These are phyloP conservation scores for Orbilia oligospora DNA, from an alignment of 2,329 filamentous ascomycete species.

Conservation along the genomic window DNA sequence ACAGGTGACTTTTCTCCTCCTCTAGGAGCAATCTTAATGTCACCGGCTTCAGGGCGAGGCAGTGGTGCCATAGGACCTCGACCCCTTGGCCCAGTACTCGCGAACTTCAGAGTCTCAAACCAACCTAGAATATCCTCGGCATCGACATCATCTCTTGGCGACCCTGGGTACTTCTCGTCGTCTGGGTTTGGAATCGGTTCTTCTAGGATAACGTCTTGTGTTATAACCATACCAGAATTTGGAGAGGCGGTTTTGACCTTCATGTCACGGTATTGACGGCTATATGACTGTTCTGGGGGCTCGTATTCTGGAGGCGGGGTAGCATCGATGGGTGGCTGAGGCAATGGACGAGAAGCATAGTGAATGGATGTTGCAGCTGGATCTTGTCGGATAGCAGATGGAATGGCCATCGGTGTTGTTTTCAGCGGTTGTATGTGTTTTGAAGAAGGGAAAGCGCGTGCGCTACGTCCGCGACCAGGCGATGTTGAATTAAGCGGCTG, in stretches of 20 bases:
- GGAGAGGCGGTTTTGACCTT: constrained; percentile 51
- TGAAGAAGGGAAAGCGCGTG: constrained; percentile 44
- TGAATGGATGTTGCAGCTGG: constrained; percentile 35
- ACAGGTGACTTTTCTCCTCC: neutral
- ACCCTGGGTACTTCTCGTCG: constrained; percentile 32
- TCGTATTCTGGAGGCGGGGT: constrained; percentile 59
- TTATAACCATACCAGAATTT: constrained; percentile 30
- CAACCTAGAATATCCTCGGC: constrained; percentile 56
- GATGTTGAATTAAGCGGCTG: constrained; percentile 23
- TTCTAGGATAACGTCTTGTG: constrained; percentile 52
- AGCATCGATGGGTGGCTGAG: constrained; percentile 48
- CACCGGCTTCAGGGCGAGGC: constrained; percentile 47
- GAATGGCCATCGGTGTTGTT: constrained; percentile 54
- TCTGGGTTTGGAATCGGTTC: constrained; percentile 41
- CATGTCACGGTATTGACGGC: constrained; percentile 43
- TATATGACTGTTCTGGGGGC: constrained; percentile 30
- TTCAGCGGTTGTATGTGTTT: constrained; percentile 58
- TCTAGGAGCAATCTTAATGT: constrained; percentile 21
- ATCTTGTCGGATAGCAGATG: constrained; percentile 39
- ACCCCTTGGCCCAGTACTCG: constrained; percentile 45
- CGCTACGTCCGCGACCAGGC: constrained; percentile 32
- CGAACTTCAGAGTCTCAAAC: constrained; percentile 59
- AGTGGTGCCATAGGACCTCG: constrained; percentile 51
- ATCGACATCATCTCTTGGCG: constrained; percentile 57
- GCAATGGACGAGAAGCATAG: constrained; percentile 54